Conservation (phyloP, 208 protist genomes). For the Trypanosoma theileri region DNA sequence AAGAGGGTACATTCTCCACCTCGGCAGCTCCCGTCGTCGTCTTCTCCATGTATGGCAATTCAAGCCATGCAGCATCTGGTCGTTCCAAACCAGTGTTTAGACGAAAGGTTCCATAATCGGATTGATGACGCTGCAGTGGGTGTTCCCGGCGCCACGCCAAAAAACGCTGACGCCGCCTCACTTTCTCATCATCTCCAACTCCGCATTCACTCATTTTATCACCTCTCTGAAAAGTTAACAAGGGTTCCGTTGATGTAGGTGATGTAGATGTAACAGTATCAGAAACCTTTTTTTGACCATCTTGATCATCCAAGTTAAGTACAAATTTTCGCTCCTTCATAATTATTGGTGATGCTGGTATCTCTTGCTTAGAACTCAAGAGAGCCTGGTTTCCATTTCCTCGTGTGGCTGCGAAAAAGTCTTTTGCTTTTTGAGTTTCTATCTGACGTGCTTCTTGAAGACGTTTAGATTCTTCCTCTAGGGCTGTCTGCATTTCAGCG, state of each 20-base stretch:
- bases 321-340: conserved; percentile 24
- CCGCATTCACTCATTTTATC: background rate
- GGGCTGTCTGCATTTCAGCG: conserved; percentile 43
- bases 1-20: too few relatives aligned
- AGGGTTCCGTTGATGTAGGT: conserved; percentile 2
- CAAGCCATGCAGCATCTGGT: conserved; percentile 35
- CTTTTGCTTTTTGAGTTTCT: conserved; percentile 44
- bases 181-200: background rate
- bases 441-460: conserved; percentile 45
- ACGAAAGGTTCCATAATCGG: conserved; percentile 53
- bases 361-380: too few relatives aligned
- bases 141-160: conserved; percentile 54
- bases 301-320: conserved; percentile 18
- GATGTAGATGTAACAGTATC: background rate
- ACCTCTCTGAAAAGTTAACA: conserved; percentile 1
- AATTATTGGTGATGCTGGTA: conserved; percentile 1
- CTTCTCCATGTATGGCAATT: conserved; percentile 26
- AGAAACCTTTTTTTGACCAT: background rate
- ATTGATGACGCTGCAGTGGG: conserved; percentile 35
- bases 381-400: background rate
- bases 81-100: conserved; percentile 77
- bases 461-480: conserved; percentile 55
- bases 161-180: conserved; percentile 44
- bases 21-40: too few relatives aligned
- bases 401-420: conserved; percentile 34